phyloP scores from a whole-genome alignment of 129 eudicot genomes.

The Smallanthus sonchifolius region DNA sequence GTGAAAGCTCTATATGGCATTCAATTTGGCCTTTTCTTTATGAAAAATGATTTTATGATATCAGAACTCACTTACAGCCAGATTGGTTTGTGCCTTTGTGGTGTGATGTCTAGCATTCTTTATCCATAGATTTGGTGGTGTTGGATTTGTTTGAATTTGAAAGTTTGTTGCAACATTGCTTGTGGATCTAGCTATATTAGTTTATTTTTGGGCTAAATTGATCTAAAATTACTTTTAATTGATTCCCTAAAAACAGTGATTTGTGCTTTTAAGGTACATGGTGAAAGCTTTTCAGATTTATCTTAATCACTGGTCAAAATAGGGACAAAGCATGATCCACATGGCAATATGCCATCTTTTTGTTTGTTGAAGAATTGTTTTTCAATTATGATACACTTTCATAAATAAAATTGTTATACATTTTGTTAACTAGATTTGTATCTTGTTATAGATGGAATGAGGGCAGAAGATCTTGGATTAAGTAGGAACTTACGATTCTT shows the following conservation, averaged over 20 bases:
- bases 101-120: background rate
- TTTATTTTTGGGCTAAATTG: background rate
- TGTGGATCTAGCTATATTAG: background rate
- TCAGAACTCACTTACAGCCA: background rate
- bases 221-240: background rate
- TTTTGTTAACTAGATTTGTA: slow-evolving; percentile 11
- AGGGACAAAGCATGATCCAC: background rate
- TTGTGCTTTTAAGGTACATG: background rate
- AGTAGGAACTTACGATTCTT: slow-evolving; percentile 57
- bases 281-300: background rate
- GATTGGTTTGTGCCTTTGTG: background rate
- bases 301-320: background rate
- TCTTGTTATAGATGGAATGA: slow-evolving; percentile 63
- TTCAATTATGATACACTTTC: background rate
- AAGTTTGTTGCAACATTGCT: background rate
- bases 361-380: background rate
- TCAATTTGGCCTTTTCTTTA: background rate
- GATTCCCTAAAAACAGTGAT: background rate
- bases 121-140: background rate
- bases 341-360: background rate
- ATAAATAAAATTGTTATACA: background rate
- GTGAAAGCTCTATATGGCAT: background rate
- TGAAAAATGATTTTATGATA: background rate
- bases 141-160: slow-evolving; percentile 1
- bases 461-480: slow-evolving; percentile 71